Evolutionary conservation across 371 early-diverging fungal species (phyloP).

Genomic region (Saksenaea vasiformis): DNA sequence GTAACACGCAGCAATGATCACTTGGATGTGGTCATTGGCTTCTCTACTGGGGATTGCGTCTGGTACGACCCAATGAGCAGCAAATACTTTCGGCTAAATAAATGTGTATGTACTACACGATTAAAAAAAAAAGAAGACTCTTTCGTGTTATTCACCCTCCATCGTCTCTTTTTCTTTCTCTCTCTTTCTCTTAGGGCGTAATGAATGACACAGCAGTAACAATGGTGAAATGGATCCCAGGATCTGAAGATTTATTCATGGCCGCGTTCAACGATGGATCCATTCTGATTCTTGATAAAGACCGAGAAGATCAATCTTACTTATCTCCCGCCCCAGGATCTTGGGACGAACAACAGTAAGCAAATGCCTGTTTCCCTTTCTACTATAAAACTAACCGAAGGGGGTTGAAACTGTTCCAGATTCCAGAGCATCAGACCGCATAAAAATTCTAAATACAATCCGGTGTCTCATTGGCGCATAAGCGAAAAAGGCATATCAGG

Average conservation of each 20-base stretch:
- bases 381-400: too few species aligned
- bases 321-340: conserved; percentile 32
- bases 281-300: conserved; percentile 84
- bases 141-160: background rate
- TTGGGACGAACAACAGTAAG: conserved; percentile 32
- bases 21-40: conserved; percentile 79
- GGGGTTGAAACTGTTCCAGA: conserved; percentile 17
- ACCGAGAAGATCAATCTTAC: conserved; percentile 76
- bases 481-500: conserved; percentile 64
- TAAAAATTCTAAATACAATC: conserved; percentile 64
- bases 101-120: conserved; percentile 27
- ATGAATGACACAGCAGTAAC: conserved; percentile 72
- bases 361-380: too few species aligned
- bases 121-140: background rate
- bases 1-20: conserved; percentile 65
- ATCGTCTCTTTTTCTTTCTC: too few species aligned
- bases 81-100: conserved; percentile 60
- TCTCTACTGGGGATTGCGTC: conserved; percentile 84
- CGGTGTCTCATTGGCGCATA: conserved; percentile 74
- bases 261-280: conserved; percentile 78
- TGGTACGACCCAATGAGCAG: conserved; percentile 78
- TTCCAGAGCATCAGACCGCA: conserved; percentile 55
- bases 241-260: conserved; percentile 82
- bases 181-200: conserved; percentile 58
- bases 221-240: conserved; percentile 90